Evolutionary conservation across 2,329 filamentous ascomycete genomes (phyloP).

Genomic region (Akanthomyces uredinophilus): DNA sequence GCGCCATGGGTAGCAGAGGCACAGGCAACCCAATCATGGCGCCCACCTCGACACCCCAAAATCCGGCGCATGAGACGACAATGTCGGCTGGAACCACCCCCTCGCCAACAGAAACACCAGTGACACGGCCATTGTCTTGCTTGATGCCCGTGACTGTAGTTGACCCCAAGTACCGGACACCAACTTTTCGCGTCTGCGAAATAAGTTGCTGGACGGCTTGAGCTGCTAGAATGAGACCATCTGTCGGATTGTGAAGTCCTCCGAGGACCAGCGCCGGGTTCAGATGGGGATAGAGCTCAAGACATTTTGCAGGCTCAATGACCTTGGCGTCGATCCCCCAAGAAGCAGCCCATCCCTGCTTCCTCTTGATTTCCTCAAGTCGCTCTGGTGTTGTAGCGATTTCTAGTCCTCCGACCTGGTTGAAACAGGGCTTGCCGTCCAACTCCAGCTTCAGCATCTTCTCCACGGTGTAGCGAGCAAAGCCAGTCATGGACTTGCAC

Average conservation of each 20-base stretch:
- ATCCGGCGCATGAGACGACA: slow-evolving; percentile 57
- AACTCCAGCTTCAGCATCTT: slow-evolving; percentile 49
- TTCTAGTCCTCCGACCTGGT: slow-evolving; percentile 58
- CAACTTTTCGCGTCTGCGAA: slow-evolving; percentile 50
- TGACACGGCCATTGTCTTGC: slow-evolving; percentile 42
- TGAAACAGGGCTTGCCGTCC: slow-evolving; percentile 44
- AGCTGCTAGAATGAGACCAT: slow-evolving; percentile 57
- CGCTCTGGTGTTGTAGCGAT: slow-evolving; percentile 55
- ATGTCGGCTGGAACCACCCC: slow-evolving; percentile 53
- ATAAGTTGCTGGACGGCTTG: slow-evolving; percentile 58
- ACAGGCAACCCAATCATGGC: slow-evolving; percentile 54
- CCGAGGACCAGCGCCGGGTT: slow-evolving; percentile 50
- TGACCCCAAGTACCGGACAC: slow-evolving; percentile 51
- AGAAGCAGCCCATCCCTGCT: slow-evolving; percentile 54
- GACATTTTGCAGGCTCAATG: slow-evolving; percentile 47
- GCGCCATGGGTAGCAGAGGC: slow-evolving; percentile 55
- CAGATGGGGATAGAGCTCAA: slow-evolving; percentile 48
- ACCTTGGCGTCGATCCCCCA: slow-evolving; percentile 55
- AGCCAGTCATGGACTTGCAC: slow-evolving; percentile 51
- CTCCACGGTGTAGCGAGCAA: slow-evolving; percentile 57
- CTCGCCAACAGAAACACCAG: slow-evolving; percentile 47
- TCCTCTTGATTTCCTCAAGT: slow-evolving; percentile 57
- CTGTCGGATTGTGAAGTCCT: slow-evolving; percentile 55
- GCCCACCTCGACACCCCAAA: slow-evolving; percentile 62
- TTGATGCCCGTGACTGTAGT: slow-evolving; percentile 56